These are phyloP conservation scores for Lathyrus aphaca DNA, from an alignment of 306 rosid genomes.

Conservation along the genomic window DNA sequence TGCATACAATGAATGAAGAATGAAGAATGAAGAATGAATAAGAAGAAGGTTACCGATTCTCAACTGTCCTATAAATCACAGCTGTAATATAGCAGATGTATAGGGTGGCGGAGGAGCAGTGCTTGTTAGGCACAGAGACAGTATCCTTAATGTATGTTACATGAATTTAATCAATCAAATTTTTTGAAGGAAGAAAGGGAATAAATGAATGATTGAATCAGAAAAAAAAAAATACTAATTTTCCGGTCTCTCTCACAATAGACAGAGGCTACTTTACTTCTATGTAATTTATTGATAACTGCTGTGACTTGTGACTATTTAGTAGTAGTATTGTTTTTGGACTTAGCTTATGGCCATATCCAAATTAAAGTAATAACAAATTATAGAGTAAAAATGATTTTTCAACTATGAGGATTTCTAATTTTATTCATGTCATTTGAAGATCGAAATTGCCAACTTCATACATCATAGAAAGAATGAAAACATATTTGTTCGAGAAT, in stretches of 20 bases:
- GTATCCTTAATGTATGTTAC: constrained; percentile 17
- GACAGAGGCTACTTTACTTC: no score
- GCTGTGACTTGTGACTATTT: background rate
- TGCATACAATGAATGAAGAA: background rate
- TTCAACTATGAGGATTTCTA: no score
- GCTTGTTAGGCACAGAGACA: background rate
- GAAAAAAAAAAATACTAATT: no score
- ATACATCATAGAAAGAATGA: no score
- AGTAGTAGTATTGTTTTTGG: background rate
- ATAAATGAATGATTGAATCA: no score
- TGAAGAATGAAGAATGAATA: background rate
- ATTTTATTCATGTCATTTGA: no score
- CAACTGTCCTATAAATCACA: background rate
- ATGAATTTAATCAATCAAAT: background rate
- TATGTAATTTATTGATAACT: background rate
- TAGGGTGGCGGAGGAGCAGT: constrained; percentile 43
- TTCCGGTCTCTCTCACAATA: no score
- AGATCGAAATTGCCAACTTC: no score
- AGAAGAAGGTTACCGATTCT: background rate
- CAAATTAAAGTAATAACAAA: background rate
- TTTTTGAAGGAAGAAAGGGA: no score
- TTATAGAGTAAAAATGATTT: no score
- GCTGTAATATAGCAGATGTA: constrained; percentile 25
- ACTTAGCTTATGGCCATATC: background rate
- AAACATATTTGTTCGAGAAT: no score